Percentiles rank a stretch among this genome's conserved stretches.
phyloP scores from a whole-genome alignment of 768 basidiomycete species.

The Tricholoma saponaceum region DNA sequence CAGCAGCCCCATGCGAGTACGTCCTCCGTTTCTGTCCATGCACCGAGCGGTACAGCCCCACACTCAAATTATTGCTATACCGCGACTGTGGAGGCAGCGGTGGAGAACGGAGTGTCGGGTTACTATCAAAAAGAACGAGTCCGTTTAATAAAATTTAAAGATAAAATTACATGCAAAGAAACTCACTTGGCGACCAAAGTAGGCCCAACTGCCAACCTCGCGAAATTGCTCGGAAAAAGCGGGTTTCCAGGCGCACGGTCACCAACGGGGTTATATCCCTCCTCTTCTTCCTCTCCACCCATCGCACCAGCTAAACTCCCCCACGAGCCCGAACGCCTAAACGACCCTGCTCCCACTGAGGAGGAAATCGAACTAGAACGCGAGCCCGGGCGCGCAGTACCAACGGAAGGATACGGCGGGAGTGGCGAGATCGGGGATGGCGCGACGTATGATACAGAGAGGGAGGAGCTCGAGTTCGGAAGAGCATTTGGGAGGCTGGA shows the following conservation, averaged over 20 bases:
- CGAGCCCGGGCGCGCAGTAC: slow-evolving; percentile 3
- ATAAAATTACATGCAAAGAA: neutral
- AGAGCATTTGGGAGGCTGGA: slow-evolving; percentile 20
- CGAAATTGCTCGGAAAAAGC: slow-evolving; percentile 80
- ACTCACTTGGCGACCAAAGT: slow-evolving; percentile 51
- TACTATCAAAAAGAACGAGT: slow-evolving; percentile 15
- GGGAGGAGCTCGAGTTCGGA: slow-evolving; percentile 14
- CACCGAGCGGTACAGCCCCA: neutral
- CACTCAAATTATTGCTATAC: slow-evolving; percentile 4
- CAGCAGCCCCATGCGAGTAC: slow-evolving; percentile 17
- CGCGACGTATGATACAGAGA: slow-evolving; percentile 5
- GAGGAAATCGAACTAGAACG: slow-evolving; percentile 12
- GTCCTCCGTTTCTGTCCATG: slow-evolving; percentile 17
- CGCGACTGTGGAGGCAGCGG: slow-evolving; percentile 12
- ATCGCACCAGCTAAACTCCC: neutral
- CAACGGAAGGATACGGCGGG: slow-evolving; percentile 17
- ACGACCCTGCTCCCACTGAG: slow-evolving; percentile 12
- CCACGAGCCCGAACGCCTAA: slow-evolving; percentile 31
- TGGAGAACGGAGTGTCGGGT: slow-evolving; percentile 18
- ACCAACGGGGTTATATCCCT: slow-evolving; percentile 45
- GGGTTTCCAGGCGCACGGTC: slow-evolving; percentile 73
- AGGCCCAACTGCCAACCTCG: slow-evolving; percentile 59
- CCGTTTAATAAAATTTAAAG: no score
- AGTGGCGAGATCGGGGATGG: slow-evolving; percentile 25
- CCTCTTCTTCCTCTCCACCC: slow-evolving; percentile 23